Base-by-base conservation (phyloP, 345 rosid species). In the Passiflora organensis region DNA sequence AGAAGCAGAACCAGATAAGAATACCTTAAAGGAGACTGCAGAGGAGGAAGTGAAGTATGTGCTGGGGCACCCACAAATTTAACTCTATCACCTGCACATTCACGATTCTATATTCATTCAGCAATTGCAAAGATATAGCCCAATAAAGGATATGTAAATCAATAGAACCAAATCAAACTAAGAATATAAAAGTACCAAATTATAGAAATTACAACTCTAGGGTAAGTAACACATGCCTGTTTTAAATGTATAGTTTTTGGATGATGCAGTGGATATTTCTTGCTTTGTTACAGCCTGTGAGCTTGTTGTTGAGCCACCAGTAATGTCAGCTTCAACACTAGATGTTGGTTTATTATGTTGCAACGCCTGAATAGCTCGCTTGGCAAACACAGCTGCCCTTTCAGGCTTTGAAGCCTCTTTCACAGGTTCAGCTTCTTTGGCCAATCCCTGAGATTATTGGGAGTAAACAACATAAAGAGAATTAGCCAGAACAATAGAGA, bases 251-350 rank as follows among this genome's bases (percentile, higher is more conserved):
- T 80, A 75, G 63, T 65, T 80, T 73, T 94, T 94, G 53, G 96
- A 94, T 63, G 96, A 77, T 60, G 96, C 99, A 48, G 97, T 94
- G 53, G 95, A 89, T 37, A 79, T 78, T 73, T 94, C 99, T 51
- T 81, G 97, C 84, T 76, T 89, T 62, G 85, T 91, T 64, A 77
- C 72, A 43, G 86, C 83, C 52, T 80, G 96, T 39, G 90, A 79
- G 65, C 83, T 74, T 58, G 82, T 28, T 44, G 84, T 62, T 39
- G 96, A 86, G 47, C 96, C 89, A 61, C 99, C 96, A 13, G 85
- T 85, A 45, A 89, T 89, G 68, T 83, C 95, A 60, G 96, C 97
- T 56, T 94, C 97, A 23, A 86, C 95, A 62, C 97, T 94, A 43
- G 97, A 94, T 65, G 90, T 78, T 62, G 96, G 91, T 66, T 80